These are phyloP conservation scores for Ustilago esculenta DNA, from an alignment of 1,284 basidiomycete species.

Conservation along the genomic window DNA sequence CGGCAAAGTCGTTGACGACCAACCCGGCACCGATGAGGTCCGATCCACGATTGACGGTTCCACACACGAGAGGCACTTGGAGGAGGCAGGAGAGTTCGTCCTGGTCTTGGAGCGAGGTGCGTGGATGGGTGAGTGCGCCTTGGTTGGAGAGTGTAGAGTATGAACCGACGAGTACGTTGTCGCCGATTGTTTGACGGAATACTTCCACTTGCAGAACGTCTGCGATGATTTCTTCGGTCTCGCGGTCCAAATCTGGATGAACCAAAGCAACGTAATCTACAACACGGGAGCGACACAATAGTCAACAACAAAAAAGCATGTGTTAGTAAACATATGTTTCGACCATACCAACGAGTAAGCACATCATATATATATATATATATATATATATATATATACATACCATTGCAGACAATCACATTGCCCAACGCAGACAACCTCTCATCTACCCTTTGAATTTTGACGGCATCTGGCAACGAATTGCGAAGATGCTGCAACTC, in stretches of 20 bases:
- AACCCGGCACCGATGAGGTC: slow-evolving; percentile 97
- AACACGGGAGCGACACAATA: neutral
- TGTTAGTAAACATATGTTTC: neutral
- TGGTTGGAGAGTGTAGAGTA: slow-evolving; percentile 96
- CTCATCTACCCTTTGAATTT: slow-evolving; percentile 96
- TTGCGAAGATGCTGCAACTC: slow-evolving; percentile 98
- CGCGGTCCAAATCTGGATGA: slow-evolving; percentile 90
- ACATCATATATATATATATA: too few species aligned
- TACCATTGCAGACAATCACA: slow-evolving; percentile 96
- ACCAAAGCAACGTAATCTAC: slow-evolving; percentile 63
- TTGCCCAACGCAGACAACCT: slow-evolving; percentile 95
- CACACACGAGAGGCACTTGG: slow-evolving; percentile 94
- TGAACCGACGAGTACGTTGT: slow-evolving; percentile 94
- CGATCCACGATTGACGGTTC: slow-evolving; percentile 97
- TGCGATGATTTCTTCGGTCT: slow-evolving; percentile 99
- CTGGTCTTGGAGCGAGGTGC: slow-evolving; percentile 95
- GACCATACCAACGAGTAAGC: neutral
- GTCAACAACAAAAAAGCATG: neutral
- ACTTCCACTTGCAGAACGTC: slow-evolving; percentile 99
- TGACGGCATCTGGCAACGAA: slow-evolving; percentile 88
- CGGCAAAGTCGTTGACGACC: slow-evolving; percentile 99
- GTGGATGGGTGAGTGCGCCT: slow-evolving; percentile 96
- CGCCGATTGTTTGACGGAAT: slow-evolving; percentile 95
- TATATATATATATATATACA: too few species aligned
- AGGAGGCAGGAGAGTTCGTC: slow-evolving; percentile 94